Conservation (phyloP, 768 basidiomycete species). For the Trametes cubensis region DNA sequence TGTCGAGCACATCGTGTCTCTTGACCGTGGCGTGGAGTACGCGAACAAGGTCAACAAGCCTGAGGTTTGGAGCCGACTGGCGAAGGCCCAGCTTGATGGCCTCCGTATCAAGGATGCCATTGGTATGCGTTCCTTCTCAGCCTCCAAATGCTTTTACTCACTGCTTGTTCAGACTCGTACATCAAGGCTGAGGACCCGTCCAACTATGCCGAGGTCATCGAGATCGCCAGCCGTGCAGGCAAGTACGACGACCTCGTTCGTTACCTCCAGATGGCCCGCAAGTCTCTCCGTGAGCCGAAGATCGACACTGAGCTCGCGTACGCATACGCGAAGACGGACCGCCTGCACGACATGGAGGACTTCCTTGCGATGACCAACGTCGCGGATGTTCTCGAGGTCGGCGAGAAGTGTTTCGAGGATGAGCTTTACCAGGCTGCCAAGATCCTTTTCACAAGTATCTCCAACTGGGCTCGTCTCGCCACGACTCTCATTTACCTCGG, state of each 20-base stretch:
- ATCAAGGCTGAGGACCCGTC: conserved; percentile 96
- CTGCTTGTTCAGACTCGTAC: conserved; percentile 72
- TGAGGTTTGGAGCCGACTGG: conserved; percentile 95
- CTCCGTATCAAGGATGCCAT: conserved; percentile 98
- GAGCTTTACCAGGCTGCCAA: conserved; percentile 97
- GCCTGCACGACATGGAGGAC: conserved; percentile 99
- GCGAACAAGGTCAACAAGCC: conserved; percentile 96
- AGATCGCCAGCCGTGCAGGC: conserved; percentile 92
- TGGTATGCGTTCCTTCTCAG: conserved; percentile 49
- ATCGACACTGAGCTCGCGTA: conserved; percentile 98
- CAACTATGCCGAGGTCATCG: conserved; percentile 94
- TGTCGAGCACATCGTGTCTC: conserved; percentile 96
- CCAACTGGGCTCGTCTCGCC: conserved; percentile 97
- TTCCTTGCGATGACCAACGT: conserved; percentile 99
- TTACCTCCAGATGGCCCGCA: conserved; percentile 98
- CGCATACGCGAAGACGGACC: conserved; percentile 96
- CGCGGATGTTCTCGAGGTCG: conserved; percentile 93
- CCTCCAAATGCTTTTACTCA: not conserved
- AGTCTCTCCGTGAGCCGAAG: conserved; percentile 93
- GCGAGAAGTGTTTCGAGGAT: conserved; percentile 99
- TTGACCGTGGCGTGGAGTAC: conserved; percentile 95
- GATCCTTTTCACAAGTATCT: conserved; percentile 93
- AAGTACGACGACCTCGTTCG: conserved; percentile 93
- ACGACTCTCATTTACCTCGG: conserved; percentile 98
- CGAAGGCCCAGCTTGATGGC: conserved; percentile 98